phyloP scores from a whole-genome alignment of 129 eudicot genomes.

The Deinandra increscens region DNA sequence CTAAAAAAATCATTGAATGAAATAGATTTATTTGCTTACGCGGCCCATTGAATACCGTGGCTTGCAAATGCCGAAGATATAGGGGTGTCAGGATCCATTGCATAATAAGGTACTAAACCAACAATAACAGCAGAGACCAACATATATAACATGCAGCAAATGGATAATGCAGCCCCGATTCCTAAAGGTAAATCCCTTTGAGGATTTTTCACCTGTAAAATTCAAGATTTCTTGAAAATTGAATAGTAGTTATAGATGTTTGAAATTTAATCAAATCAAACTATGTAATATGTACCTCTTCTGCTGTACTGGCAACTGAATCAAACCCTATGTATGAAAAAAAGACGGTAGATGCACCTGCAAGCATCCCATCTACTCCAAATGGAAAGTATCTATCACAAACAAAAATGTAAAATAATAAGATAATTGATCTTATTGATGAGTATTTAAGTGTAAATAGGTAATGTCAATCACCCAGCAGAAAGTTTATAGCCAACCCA shows the following conservation, averaged over 20 bases:
- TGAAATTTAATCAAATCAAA: neutral
- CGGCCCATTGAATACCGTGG: conserved; percentile 91
- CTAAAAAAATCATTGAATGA: neutral
- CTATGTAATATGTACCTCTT: conserved; percentile 52
- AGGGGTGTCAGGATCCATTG: conserved; percentile 95
- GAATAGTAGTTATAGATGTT: neutral
- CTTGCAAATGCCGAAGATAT: conserved; percentile 91
- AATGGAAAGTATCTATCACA: conserved; percentile 71
- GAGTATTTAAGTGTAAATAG: conserved; percentile 10
- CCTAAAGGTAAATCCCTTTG: conserved; percentile 93
- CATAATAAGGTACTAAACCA: conserved; percentile 90
- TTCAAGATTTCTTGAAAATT: neutral
- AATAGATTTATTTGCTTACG: conserved; percentile 51
- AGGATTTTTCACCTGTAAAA: conserved; percentile 80
- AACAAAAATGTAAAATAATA: neutral
- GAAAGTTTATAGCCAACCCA: conserved; percentile 92
- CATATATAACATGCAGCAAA: conserved; percentile 90
- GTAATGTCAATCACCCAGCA: conserved; percentile 50
- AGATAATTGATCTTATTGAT: neutral
- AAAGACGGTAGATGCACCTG: conserved; percentile 97
- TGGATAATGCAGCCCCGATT: conserved; percentile 80
- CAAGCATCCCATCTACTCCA: conserved; percentile 95
- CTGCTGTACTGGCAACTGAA: conserved; percentile 98
- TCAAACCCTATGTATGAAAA: conserved; percentile 95
- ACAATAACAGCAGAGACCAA: conserved; percentile 90